Conservation (phyloP, 805 yeast species). For the Candida taoyuanica region DNA sequence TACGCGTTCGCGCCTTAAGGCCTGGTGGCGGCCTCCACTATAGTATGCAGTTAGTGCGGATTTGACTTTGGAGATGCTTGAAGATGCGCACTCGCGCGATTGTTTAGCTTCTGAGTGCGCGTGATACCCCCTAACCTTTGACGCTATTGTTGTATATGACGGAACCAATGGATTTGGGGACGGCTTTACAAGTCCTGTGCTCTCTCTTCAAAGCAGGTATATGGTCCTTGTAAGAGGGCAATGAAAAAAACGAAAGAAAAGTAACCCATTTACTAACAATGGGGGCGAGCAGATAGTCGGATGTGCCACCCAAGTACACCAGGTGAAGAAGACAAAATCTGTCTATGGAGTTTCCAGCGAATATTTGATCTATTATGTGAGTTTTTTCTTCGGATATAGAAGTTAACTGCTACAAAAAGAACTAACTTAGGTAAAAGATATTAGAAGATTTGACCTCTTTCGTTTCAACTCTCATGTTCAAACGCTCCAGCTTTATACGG, state of each 20-base stretch:
- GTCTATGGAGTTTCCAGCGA: constrained; percentile 38
- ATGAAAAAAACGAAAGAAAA: no score
- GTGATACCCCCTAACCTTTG: no score
- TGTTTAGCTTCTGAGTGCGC: no score
- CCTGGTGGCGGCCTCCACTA: no score
- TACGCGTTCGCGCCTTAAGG: no score
- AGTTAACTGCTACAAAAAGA: not conserved
- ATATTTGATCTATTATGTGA: constrained; percentile 20
- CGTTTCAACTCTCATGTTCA: constrained; percentile 1
- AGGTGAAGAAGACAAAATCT: constrained; percentile 28
- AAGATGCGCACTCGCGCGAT: no score
- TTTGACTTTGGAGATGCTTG: no score
- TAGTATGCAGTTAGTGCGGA: no score
- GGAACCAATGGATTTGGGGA: not conserved
- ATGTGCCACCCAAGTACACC: constrained; percentile 11
- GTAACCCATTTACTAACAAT: no score
- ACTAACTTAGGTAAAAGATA: constrained; percentile 3
- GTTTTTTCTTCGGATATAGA: not conserved
- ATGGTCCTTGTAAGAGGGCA: no score
- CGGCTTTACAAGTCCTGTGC: not conserved
- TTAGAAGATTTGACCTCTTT: constrained; percentile 1
- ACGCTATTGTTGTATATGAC: no score
- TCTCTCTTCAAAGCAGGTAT: constrained; percentile 1
- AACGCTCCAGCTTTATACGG: constrained; percentile 9
- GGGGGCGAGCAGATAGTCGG: constrained; percentile 1